phyloP scores from a whole-genome alignment of 2,329 filamentous ascomycete species.

The Fusarium coffeatum region DNA sequence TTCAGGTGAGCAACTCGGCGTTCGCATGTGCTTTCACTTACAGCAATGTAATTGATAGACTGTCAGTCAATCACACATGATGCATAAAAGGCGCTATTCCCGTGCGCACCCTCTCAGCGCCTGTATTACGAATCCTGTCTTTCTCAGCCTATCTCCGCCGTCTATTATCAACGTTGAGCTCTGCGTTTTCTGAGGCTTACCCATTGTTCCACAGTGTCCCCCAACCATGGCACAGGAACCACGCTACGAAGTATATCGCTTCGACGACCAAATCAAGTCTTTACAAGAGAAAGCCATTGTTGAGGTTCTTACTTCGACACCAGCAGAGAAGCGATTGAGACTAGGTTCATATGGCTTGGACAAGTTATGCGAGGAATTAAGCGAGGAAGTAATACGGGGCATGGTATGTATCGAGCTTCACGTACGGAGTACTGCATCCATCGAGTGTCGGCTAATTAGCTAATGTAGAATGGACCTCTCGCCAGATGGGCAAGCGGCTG shows the following conservation, averaged over 20 bases:
- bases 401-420: conserved; percentile 16
- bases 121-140: neutral
- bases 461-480: conserved; percentile 8
- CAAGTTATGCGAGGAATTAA: conserved; percentile 21
- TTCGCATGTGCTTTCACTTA: neutral
- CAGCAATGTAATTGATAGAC: conserved; percentile 8
- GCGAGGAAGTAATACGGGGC: conserved; percentile 21
- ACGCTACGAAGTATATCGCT: conserved; percentile 19
- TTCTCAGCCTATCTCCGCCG: neutral
- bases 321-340: conserved; percentile 19
- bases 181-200: neutral
- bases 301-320: conserved; percentile 29
- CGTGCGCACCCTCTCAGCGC: neutral
- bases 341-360: conserved; percentile 26
- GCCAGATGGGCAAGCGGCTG: conserved; percentile 14
- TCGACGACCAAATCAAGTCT: conserved; percentile 12
- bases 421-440: too few species aligned
- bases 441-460: neutral
- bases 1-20: neutral
- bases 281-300: conserved; percentile 27
- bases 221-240: conserved; percentile 22
- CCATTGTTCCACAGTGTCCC: neutral
- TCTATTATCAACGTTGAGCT: neutral
- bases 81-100: conserved; percentile 25
- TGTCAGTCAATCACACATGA: neutral